Base-by-base conservation (phyloP, 176 grass and related monocot genomes). In the Oryza glaberrima region DNA sequence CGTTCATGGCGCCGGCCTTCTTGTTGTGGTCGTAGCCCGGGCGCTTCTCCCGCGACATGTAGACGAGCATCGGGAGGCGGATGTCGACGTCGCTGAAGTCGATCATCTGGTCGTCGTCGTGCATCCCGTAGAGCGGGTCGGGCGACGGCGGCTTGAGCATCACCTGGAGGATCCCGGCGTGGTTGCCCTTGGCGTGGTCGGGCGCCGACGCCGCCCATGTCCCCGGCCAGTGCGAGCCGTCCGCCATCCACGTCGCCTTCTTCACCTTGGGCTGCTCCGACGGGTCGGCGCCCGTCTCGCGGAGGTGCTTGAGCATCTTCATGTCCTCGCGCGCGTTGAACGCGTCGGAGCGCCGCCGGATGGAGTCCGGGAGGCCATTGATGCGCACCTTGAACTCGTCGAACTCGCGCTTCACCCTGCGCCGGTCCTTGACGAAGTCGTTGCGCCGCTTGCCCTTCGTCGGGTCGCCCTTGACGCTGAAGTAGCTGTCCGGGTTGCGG, bases 201-300 rank as follows among this genome's bases (percentile, higher is more conserved):
- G 93, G 83, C 0, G 88, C 58, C 1, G 93, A 44, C 1, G 16
- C 65, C 1, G 91, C 78, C 96, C 93, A 98, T 0, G 90, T 89
- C 17, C 96, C 96, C 0, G 93, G 96, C 96, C 96, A 98, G 70
- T 98, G 96, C 14, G 93, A 94, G 10, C 96, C 96, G 68, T 98
- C 96, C 4, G 96, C 96, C 96, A 98, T 98, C 96, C 96, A 98
- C 20, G 96, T 98, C 2, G 96, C 96, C 77, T 98, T 98, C 36
- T 89, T 87, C 7, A 98, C 87, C 83, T 98, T 98, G 10, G 94
- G 92, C 36, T 90, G 91, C 52, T 98, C 93, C 0, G 88, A 72
- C n/a, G 88, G 91, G 58, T 98, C 91, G 5, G 70, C 93, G 34
- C 96, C 96, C 1, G 61, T 90, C 84, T 98, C 96, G 22, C 91